Base-by-base conservation (phyloP, 306 rosid species). In the Casuarina glauca region DNA sequence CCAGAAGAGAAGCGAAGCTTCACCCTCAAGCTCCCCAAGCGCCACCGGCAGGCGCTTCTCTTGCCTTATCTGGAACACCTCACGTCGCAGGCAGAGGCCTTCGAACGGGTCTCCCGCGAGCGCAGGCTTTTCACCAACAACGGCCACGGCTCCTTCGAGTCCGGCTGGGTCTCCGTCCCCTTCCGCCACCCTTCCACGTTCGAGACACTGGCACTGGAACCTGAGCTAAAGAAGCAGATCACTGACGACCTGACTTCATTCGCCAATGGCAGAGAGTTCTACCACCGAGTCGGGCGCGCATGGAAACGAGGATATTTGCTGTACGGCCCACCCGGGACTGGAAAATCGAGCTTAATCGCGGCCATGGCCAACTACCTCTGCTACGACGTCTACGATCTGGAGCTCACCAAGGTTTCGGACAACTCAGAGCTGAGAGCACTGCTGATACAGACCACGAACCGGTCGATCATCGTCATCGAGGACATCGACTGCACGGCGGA, bases 121-220 rank as follows among this genome's bases (percentile, higher is more conserved):
- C 84, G 98, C 1, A 82, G 97, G 39, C 91, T 93, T 32, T 93
- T 84, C 85, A 93, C 93, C 1, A 93, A 93, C 83, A 91, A 84
- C 49, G 95, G 92, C 7, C 83, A 87, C 11, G 92, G 88, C 0
- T 89, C 97, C 1, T 89, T 82, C 61, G 98, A 93, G 17, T 87
- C 97, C 6, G 97, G 97, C 6, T 93, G 97, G 98, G 94, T 81
- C 35, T 93, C 98, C 26, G 95, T 93, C 3, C 98, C 98, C 3
- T 93, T 93, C 64, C 89, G 95, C 1, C 98, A 93, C 64, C 97
- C 98, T 12, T 93, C 98, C 1, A 89, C 97, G 1, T 89, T 93
- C 43, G 90, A 91, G 4, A 93, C 98, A 0, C 84, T 93, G 2
- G 98, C 97, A 0, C 80, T 93, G 0, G 93, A 93, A 45, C 90